Base-by-base conservation (phyloP, 2,329 filamentous ascomycete species). In the Xylaria sp. region DNA sequence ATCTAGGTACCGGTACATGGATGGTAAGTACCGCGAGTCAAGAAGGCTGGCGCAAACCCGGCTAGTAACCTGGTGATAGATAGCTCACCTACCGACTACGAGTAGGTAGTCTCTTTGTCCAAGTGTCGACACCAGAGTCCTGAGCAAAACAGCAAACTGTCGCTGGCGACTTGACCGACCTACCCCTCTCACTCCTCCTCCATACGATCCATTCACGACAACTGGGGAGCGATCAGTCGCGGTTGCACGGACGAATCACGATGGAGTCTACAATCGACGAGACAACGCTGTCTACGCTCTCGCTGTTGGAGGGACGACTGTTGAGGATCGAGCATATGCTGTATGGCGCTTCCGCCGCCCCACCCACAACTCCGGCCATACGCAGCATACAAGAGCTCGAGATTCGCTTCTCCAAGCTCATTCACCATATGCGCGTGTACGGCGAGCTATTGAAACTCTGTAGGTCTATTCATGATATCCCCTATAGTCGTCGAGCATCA, bases 361-460 rank as follows among this genome's bases (percentile, higher is more conserved):
- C 77, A 11, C 66, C 69, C 4, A 66, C 77, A 19, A 71, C 72
- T 13, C 76, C 82, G 0, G 77, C 79, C 0, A 66, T 74, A 23
- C 72, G 75, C 18, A 74, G 76, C 48, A 72, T 85, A 48, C 76
- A 76, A 58, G 76, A 81, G 46, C 76, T 86, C 0, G 82, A 86
- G 65, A 76, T 76, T 55, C 80, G 82, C 30, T 83, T 86, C 67
- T 74, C 76, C 11, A 69, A 72, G 37, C 74, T 86, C 5, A 65
- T 81, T 4, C 79, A 80, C 35, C 76, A 76, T 55, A 74, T 82
- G 39, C 80, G 82, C 54, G 81, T 83, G 57, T 86, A 86, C 64
- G 78, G 76, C 34, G 83, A 86, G 65, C 76, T 87, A 5, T 75
- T 87, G 44, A 82, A 81, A 67, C 83, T 86, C 30, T 84, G 84